These are phyloP conservation scores for Rosa rugosa DNA, from an alignment of 306 rosid genomes.

Conservation along the genomic window DNA sequence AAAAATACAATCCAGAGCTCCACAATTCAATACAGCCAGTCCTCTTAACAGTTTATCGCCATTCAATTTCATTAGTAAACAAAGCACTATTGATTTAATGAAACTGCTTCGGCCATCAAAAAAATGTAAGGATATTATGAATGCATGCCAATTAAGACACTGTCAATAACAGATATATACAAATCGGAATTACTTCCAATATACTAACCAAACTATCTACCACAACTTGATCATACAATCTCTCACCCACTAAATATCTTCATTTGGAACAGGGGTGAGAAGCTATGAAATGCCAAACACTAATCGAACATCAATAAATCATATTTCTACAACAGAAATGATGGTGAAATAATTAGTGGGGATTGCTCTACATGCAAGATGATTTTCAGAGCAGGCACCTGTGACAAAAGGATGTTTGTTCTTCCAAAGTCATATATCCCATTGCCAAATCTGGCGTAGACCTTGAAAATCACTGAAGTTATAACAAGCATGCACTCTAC, in stretches of 20 bases:
- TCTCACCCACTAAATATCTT: conserved; percentile 1
- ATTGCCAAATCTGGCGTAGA: conserved; percentile 17
- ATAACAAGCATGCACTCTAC: conserved; percentile 13
- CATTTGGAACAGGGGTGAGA: background rate
- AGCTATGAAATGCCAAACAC: conserved; percentile 7
- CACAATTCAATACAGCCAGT: no score
- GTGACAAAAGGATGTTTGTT: background rate
- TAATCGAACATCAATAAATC: background rate
- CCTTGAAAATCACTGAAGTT: conserved; percentile 23
- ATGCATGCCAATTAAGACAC: background rate
- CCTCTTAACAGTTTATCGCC: no score
- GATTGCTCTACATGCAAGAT: conserved; percentile 18
- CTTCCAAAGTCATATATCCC: conserved; percentile 8
- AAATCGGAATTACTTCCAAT: background rate
- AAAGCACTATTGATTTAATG: background rate
- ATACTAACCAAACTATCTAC: background rate
- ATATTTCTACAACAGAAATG: conserved; percentile 23
- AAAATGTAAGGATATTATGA: background rate
- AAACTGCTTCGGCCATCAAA: background rate
- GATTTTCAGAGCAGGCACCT: conserved; percentile 14
- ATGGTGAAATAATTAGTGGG: conserved; percentile 10
- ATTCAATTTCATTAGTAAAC: no score
- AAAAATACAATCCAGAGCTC: no score
- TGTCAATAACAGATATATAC: conserved; percentile 1
- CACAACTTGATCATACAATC: conserved; percentile 12